Base-by-base conservation (phyloP, 2,329 filamentous ascomycete species). In the Exophiala sideris region DNA sequence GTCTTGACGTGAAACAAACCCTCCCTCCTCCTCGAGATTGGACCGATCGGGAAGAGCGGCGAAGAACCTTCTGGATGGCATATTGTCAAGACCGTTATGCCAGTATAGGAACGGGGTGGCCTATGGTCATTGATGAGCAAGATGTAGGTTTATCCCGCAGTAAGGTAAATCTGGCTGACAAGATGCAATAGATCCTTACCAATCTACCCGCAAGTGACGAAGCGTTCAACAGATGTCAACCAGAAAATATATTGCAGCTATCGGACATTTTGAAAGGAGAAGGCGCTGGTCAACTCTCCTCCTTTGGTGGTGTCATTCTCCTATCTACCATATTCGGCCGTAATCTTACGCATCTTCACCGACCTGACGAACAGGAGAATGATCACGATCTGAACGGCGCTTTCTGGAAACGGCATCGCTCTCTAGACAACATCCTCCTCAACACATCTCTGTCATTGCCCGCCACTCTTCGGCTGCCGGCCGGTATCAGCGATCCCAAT, bases 91-190 rank as follows among this genome's bases (percentile, higher is more conserved):
- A 97, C 67, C 84, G 94, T 48, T 97, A 96, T 71, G 89, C 91
- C 5, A 96, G 91, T 65, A 94, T 96, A 52, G 94, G 94, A 33
- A 97, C 94, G 2, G 94, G 94, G 5, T 97, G 94, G 94, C 94
- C 94, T 1, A 92, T 97, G 88, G 85, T 82, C 0, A 83, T 97
- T 50, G 92, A 97, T 61, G 94, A 99, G 72, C 83, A 81, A 67
- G 94, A 99, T 69, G 81, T 84, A 64, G 11, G 51, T 52, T 16
- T 41, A 12, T 24, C 39, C 7, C n/a, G n/a, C 20, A 9, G 49
- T 20, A 3, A 39, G 36, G 29, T 9, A 45, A 55, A 45, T n/a
- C 11, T 8, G 14, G 47, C 67, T 68, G 46, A 70, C 58, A 34
- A 33, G 36, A 11, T 20, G 36, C 39, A 16, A 50, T 54, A 84